Conservation (phyloP, 2,329 filamentous ascomycete species). For the Simplicillium aogashimaense region DNA sequence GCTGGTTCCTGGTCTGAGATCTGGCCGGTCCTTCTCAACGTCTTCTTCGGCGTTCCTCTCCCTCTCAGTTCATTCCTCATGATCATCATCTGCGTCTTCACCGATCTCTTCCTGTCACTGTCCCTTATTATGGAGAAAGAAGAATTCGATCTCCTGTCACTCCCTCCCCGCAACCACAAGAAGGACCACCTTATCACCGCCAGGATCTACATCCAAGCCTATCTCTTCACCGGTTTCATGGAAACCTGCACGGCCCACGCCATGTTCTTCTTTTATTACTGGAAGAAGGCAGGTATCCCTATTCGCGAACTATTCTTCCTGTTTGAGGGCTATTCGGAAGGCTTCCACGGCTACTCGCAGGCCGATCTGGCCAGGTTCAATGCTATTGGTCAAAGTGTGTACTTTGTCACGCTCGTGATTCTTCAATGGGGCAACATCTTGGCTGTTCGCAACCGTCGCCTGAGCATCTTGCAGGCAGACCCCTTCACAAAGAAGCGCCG, state of each 20-base stretch:
- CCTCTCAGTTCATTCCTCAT: conserved; percentile 43
- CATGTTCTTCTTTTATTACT: conserved; percentile 47
- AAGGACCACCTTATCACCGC: conserved; percentile 41
- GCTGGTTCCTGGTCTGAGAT: conserved; percentile 47
- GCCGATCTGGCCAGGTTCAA: conserved; percentile 37
- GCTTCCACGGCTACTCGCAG: conserved; percentile 36
- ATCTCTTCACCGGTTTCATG: conserved; percentile 41
- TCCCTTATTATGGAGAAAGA: conserved; percentile 46
- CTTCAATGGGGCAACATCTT: conserved; percentile 45
- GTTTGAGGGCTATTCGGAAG: conserved; percentile 35
- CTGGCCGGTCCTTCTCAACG: conserved; percentile 45
- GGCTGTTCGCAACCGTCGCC: conserved; percentile 37
- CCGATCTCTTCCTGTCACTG: conserved; percentile 39
- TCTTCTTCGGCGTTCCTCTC: conserved; percentile 43
- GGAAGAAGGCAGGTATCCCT: conserved; percentile 34
- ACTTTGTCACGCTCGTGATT: conserved; percentile 43
- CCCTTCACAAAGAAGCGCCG: conserved; percentile 34
- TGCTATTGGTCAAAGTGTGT: conserved; percentile 37
- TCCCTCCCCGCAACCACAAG: conserved; percentile 38
- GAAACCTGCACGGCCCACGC: conserved; percentile 37
- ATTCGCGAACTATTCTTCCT: conserved; percentile 36
- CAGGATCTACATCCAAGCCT: conserved; percentile 40
- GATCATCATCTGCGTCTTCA: conserved; percentile 49
- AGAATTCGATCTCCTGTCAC: conserved; percentile 40
- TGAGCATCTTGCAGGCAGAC: conserved; percentile 41